Evolutionary conservation across 257 asterid genomes (phyloP).

Genomic region (Penstemon barbatus): DNA sequence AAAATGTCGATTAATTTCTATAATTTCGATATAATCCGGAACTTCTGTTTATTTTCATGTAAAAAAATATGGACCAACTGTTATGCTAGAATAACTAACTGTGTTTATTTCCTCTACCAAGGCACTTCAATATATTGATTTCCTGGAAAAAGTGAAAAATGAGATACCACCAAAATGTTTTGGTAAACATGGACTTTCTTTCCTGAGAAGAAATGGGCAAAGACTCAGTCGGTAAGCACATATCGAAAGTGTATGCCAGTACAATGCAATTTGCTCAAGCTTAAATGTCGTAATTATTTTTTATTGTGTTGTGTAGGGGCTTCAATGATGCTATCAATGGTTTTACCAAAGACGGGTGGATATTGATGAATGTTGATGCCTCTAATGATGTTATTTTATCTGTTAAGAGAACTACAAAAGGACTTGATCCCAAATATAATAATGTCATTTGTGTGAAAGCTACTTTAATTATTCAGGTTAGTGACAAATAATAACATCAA

Average conservation of each 20-base stretch:
- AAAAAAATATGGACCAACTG: not conserved
- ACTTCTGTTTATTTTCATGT: too few species aligned
- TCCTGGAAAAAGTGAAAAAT: conserved; percentile 2
- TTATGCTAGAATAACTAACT: not conserved
- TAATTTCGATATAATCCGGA: too few species aligned
- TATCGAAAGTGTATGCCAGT: not conserved
- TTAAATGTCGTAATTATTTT: conserved; percentile 16
- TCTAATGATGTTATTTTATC: conserved; percentile 33
- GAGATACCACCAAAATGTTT: not conserved
- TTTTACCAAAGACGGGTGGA: conserved; percentile 56
- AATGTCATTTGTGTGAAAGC: conserved; percentile 44
- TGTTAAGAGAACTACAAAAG: conserved; percentile 30
- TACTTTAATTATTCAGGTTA: conserved; percentile 45
- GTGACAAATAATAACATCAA: not conserved
- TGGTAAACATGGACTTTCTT: not conserved
- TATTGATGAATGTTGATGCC: conserved; percentile 31
- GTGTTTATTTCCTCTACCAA: not conserved
- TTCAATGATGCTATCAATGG: conserved; percentile 49
- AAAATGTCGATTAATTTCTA: too few species aligned
- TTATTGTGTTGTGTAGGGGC: conserved; percentile 32
- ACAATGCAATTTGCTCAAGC: too few species aligned
- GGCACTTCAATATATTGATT: conserved; percentile 28
- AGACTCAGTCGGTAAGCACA: conserved; percentile 25
- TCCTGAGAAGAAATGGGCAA: conserved; percentile 12
- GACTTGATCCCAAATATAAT: conserved; percentile 29